Percentiles rank a stretch among this genome's conserved stretches.
These are phyloP conservation scores for Musa balbisiana DNA, from an alignment of 202 grass and related monocot genomes.

Conservation along the genomic window DNA sequence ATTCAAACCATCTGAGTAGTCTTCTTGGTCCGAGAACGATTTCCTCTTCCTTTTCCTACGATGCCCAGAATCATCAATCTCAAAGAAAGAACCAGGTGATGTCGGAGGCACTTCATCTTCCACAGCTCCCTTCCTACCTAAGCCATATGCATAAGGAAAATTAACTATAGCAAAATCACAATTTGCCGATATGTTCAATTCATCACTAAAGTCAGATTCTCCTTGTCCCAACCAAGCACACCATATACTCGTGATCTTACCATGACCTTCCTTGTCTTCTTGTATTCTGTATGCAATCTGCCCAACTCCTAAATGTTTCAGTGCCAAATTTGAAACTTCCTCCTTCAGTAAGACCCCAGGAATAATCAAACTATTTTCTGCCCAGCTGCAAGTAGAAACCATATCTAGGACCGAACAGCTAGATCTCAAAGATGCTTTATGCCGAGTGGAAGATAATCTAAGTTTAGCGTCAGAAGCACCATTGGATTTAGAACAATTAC, in stretches of 20 bases:
- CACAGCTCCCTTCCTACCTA: constrained; percentile 71
- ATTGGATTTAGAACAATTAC: constrained; percentile 15
- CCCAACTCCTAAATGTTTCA: constrained; percentile 66
- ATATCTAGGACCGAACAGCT: constrained; percentile 2
- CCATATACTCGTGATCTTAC: constrained; percentile 76
- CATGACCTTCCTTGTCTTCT: constrained; percentile 37
- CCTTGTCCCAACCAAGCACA: constrained; percentile 87
- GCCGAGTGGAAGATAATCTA: not conserved
- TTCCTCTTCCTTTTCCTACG: constrained; percentile 73
- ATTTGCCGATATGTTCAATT: constrained; percentile 25
- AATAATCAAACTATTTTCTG: constrained; percentile 47
- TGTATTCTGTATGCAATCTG: constrained; percentile 59
- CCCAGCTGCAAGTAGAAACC: constrained; percentile 17
- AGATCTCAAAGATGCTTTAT: constrained; percentile 1
- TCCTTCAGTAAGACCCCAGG: constrained; percentile 71
- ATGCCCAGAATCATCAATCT: constrained; percentile 63
- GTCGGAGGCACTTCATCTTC: constrained; percentile 50
- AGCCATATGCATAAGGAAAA: constrained; percentile 72
- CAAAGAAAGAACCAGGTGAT: constrained; percentile 75
- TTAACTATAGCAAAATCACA: constrained; percentile 78
- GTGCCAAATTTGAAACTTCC: constrained; percentile 42
- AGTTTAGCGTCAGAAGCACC: constrained; percentile 1
- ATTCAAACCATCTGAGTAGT: constrained; percentile 56
- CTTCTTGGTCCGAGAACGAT: constrained; percentile 90
- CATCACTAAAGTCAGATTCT: constrained; percentile 12